Percentiles rank a stretch among this genome's conserved stretches.
Conservation (phyloP, 805 yeast species). For the Wickerhamiella galacta region DNA sequence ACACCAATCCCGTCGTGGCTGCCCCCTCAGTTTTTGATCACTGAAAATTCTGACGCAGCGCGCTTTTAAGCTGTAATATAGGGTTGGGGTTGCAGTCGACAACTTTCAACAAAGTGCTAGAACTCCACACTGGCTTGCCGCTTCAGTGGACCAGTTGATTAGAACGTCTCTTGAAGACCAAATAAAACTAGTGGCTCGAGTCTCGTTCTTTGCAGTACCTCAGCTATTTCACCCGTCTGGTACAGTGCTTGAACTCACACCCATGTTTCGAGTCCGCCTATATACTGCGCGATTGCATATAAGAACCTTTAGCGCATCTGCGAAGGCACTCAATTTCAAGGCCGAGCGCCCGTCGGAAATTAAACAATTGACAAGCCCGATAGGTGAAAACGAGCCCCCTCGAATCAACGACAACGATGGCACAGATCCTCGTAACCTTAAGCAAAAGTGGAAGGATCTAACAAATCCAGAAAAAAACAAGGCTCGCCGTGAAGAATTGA, state of each 20-base stretch:
- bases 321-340: slow-evolving; percentile 2
- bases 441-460: slow-evolving; percentile 30
- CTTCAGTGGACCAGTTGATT: no score
- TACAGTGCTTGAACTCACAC: no score
- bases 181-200: no score
- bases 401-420: slow-evolving; percentile 25
- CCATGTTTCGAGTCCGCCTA: no score
- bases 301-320: neutral
- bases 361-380: slow-evolving; percentile 26
- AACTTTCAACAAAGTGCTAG: no score
- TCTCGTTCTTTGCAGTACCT: no score
- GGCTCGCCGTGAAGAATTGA: slow-evolving; percentile 35
- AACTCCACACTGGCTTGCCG: no score
- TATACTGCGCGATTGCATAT: no score
- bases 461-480: slow-evolving; percentile 33
- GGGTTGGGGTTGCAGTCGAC: no score
- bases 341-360: slow-evolving; percentile 16
- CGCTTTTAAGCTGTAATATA: no score
- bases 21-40: slow-evolving; percentile 23
- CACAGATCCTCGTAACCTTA: slow-evolving; percentile 23
- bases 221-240: no score
- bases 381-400: slow-evolving; percentile 30
- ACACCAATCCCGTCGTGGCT: slow-evolving; percentile 23
- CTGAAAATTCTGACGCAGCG: slow-evolving; percentile 10
- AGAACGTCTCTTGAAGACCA: no score